Evolutionary conservation across 768 basidiomycete genomes (phyloP).

Genomic region (Leccinellum albellum): DNA sequence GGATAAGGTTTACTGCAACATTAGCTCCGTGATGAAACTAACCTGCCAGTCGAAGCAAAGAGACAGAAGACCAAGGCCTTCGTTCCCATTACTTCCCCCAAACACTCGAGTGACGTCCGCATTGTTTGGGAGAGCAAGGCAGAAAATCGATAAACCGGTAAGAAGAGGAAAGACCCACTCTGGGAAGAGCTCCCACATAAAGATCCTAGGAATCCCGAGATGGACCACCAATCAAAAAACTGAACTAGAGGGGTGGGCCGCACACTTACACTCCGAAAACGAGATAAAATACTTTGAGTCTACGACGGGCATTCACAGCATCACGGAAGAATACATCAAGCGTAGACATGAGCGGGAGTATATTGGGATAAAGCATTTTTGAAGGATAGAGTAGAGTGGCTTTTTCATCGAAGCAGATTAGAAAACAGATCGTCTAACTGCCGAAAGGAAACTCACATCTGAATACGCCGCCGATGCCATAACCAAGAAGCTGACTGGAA

Average conservation of each 20-base stretch:
- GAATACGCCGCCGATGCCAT: conserved; percentile 53
- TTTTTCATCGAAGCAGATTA: conserved; percentile 5
- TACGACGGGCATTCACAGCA: conserved; percentile 37
- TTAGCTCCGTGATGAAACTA: conserved; percentile 23
- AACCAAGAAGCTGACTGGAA: conserved; percentile 41
- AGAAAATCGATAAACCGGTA: conserved; percentile 59
- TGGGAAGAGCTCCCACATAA: conserved; percentile 27
- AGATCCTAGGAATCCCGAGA: conserved; percentile 28
- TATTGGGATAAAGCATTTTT: conserved; percentile 41
- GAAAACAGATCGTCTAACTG: not conserved
- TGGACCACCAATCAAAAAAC: not conserved
- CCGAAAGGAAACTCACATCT: conserved; percentile 33
- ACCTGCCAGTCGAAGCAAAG: conserved; percentile 61
- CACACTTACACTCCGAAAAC: conserved; percentile 30
- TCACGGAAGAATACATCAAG: conserved; percentile 40
- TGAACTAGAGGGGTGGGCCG: conserved; percentile 23
- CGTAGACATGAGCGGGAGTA: conserved; percentile 23
- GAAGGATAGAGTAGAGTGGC: conserved; percentile 40
- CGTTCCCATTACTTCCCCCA: conserved; percentile 59
- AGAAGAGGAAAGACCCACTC: conserved; percentile 51
- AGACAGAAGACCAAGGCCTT: conserved; percentile 58
- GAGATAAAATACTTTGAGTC: conserved; percentile 32
- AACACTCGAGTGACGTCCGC: conserved; percentile 52
- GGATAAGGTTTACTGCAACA: not conserved
- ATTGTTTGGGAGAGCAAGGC: conserved; percentile 50